Conservation (phyloP, 139 green algal genomes). For the Chlorella sp. region DNA sequence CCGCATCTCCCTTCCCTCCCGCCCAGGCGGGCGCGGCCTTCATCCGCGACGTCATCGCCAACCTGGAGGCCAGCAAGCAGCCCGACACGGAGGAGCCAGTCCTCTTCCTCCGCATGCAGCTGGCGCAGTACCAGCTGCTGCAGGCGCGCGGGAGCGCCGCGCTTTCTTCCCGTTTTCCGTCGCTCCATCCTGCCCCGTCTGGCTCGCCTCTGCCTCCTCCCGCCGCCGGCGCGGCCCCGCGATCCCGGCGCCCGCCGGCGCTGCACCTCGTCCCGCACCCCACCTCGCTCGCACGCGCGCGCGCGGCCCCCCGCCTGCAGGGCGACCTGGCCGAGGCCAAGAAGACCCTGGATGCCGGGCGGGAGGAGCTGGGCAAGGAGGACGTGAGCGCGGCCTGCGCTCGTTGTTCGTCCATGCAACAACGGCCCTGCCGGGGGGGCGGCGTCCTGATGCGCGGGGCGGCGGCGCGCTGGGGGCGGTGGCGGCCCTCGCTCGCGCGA, state of each 20-base stretch:
- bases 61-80: conserved; percentile 69
- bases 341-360: conserved; percentile 64
- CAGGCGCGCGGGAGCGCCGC: conserved; percentile 30
- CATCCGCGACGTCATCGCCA: conserved; percentile 62
- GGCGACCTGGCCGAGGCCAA: conserved; percentile 75
- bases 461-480: no score
- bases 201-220: no score
- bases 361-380: conserved; percentile 59
- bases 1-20: conserved; percentile 30
- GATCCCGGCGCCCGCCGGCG: no score
- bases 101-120: conserved; percentile 90
- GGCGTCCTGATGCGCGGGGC: no score
- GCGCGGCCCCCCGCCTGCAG: no score
- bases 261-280: no score
- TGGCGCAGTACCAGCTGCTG: conserved; percentile 86
- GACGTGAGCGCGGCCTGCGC: conserved; percentile 43
- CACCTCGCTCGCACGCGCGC: no score
- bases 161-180: no score
- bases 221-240: no score
- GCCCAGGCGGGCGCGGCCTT: conserved; percentile 59
- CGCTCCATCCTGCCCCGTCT: no score
- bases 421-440: background rate
- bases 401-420: background rate
- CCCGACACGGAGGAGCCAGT: conserved; percentile 74
- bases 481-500: no score